Conservation (phyloP, 2,329 filamentous ascomycete genomes). For the Teratosphaeria epicoccoides region DNA sequence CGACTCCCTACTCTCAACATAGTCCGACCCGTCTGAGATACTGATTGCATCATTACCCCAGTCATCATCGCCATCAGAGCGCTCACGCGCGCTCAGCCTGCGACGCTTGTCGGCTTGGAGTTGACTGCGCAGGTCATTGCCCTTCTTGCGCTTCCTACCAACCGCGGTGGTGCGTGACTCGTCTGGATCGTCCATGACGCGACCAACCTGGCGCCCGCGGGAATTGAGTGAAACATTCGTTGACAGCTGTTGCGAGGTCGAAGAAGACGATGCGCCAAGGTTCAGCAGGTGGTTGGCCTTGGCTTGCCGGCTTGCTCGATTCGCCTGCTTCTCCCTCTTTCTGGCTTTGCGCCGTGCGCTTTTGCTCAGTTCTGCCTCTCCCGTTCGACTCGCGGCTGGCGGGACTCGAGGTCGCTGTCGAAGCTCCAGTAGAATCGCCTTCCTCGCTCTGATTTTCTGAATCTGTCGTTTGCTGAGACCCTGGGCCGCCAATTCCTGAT, state of each 20-base stretch:
- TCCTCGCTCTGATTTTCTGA: background rate
- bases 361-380: too few relatives aligned
- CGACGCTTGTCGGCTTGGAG: background rate
- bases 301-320: too few relatives aligned
- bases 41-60: background rate
- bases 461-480: background rate
- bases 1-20: background rate
- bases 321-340: too few relatives aligned
- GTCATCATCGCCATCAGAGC: constrained; percentile 1
- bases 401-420: too few relatives aligned
- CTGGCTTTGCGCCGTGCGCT: too few relatives aligned
- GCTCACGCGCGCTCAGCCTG: background rate
- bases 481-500: background rate
- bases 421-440: too few relatives aligned
- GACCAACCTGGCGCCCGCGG: background rate
- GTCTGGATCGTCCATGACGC: background rate
- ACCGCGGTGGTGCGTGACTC: constrained; percentile 4
- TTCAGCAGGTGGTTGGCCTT: background rate
- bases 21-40: background rate
- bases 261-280: too few relatives aligned
- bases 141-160: constrained; percentile 1
- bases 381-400: too few relatives aligned
- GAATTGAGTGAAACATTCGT: too few relatives aligned
- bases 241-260: too few relatives aligned
- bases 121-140: background rate